These are phyloP conservation scores for Salix purpurea DNA, from an alignment of 345 rosid genomes.

Conservation along the genomic window DNA sequence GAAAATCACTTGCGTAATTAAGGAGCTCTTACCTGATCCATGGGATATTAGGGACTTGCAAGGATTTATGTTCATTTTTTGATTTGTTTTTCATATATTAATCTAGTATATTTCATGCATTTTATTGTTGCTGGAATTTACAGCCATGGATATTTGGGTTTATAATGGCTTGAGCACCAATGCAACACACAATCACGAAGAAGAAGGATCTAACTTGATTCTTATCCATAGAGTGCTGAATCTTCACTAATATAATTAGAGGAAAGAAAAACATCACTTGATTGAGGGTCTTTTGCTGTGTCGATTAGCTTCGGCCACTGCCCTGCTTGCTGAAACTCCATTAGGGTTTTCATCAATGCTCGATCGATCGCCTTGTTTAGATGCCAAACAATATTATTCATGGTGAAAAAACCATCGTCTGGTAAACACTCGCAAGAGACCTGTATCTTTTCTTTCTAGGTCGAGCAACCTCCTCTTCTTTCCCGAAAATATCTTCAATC, in stretches of 20 bases:
- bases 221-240: background rate
- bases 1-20: too few relatives aligned
- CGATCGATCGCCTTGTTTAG: background rate
- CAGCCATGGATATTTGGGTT: background rate
- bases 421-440: constrained; percentile 32
- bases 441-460: constrained; percentile 30
- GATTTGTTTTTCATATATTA: too few relatives aligned
- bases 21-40: too few relatives aligned
- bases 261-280: background rate
- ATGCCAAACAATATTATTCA: background rate
- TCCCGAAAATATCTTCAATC: constrained; percentile 40
- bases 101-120: too few relatives aligned
- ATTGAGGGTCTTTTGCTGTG: background rate
- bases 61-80: too few relatives aligned
- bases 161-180: background rate
- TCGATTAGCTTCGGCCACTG: background rate
- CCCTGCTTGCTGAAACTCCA: background rate
- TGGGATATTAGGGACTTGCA: too few relatives aligned
- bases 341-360: background rate
- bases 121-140: too few relatives aligned
- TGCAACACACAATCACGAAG: background rate
- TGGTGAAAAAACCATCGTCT: background rate
- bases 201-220: background rate
- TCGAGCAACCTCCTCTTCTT: constrained; percentile 21
- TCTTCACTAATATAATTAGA: background rate